Evolutionary conservation across 2,329 filamentous ascomycete genomes (phyloP).

Genomic region (Fusarium haematococcum): DNA sequence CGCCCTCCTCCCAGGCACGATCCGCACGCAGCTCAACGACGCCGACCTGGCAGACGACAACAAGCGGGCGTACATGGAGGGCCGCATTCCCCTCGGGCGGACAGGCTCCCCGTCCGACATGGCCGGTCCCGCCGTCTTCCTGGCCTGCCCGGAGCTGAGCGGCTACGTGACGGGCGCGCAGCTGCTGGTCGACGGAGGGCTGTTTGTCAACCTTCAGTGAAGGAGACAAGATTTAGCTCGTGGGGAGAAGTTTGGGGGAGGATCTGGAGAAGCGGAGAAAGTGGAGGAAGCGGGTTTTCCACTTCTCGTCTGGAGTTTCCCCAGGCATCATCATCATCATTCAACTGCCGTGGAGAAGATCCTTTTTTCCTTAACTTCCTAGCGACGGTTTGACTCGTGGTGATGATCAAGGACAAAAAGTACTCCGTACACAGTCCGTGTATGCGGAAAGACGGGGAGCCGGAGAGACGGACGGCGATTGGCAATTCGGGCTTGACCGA

Average conservation of each 20-base stretch:
- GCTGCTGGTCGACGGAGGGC: slow-evolving; percentile 85
- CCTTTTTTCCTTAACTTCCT: not conserved
- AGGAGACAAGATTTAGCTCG: slow-evolving; percentile 33
- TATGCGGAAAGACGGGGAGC: slow-evolving; percentile 24
- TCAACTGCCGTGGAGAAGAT: slow-evolving; percentile 17
- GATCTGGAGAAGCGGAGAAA: slow-evolving; percentile 20
- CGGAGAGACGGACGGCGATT: not conserved
- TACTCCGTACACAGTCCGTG: slow-evolving; percentile 4
- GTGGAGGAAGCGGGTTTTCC: slow-evolving; percentile 4
- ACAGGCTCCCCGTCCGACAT: slow-evolving; percentile 80
- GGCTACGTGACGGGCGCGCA: slow-evolving; percentile 86
- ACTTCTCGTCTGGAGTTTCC: not conserved
- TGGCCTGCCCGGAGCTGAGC: slow-evolving; percentile 83
- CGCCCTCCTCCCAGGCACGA: slow-evolving; percentile 84
- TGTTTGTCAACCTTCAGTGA: slow-evolving; percentile 90
- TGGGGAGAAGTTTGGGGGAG: slow-evolving; percentile 29
- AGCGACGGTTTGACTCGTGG: slow-evolving; percentile 33
- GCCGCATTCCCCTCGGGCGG: slow-evolving; percentile 79
- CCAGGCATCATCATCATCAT: slow-evolving; percentile 1
- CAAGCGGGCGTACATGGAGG: slow-evolving; percentile 87
- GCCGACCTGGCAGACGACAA: slow-evolving; percentile 83
- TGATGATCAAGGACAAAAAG: slow-evolving; percentile 6
- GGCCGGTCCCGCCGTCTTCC: slow-evolving; percentile 85
- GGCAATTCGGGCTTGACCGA: slow-evolving; percentile 24
- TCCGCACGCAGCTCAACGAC: slow-evolving; percentile 86